Evolutionary conservation across 805 yeast species (phyloP).

Genomic region (Ogataea sp.): DNA sequence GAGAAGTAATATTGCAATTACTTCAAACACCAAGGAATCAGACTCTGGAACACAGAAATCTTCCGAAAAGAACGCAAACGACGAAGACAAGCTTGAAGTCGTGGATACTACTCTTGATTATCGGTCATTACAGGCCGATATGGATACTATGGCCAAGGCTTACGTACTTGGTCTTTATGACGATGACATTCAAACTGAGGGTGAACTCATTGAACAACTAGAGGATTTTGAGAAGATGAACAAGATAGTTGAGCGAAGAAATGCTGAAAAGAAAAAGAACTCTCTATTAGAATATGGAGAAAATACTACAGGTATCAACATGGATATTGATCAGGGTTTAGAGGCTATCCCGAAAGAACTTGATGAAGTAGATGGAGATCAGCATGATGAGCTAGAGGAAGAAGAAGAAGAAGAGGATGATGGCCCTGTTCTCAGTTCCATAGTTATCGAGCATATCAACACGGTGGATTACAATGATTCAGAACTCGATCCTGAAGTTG

Average conservation of each 20-base stretch:
- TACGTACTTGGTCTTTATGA: conserved; percentile 54
- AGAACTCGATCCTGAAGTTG: conserved; percentile 14
- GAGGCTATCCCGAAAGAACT: conserved; percentile 16
- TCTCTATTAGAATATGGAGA: conserved; percentile 7
- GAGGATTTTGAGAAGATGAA: conserved; percentile 49
- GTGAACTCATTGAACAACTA: conserved; percentile 45
- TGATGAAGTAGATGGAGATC: conserved; percentile 28
- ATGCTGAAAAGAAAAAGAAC: conserved; percentile 3
- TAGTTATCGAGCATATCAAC: conserved; percentile 32
- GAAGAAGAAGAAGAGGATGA: conserved; percentile 30
- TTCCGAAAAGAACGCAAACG: too few relatives aligned
- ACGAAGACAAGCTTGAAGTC: too few relatives aligned
- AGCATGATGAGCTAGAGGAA: conserved; percentile 21
- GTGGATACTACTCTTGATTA: conserved; percentile 31
- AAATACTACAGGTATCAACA: conserved; percentile 5
- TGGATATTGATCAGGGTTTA: conserved; percentile 14
- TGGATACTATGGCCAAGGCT: conserved; percentile 54
- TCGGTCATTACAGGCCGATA: conserved; percentile 31
- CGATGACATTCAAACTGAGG: conserved; percentile 48
- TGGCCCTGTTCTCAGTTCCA: conserved; percentile 31
- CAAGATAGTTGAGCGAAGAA: conserved; percentile 32
- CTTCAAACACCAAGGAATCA: too few relatives aligned
- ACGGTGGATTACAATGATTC: conserved; percentile 22
- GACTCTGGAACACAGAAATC: too few relatives aligned
- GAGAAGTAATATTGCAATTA: conserved; percentile 2